Base-by-base conservation (phyloP, 1,284 basidiomycete species). In the Marasmius oreades region DNA sequence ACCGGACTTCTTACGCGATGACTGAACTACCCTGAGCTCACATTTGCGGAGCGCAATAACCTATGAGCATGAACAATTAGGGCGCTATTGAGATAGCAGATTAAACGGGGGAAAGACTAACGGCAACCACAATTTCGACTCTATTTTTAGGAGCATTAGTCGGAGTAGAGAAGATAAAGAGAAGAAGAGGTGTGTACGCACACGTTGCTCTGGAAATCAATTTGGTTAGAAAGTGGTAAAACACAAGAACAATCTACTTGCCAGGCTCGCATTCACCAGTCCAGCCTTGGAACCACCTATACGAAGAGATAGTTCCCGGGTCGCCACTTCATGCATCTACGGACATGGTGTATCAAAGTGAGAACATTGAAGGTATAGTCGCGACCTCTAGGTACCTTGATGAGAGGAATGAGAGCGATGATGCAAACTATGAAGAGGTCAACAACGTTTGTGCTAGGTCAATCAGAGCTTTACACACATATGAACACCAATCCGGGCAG, bases 11-110 rank as follows among this genome's bases (percentile, higher is more conserved):
- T 70, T 63, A 87, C 88, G 66, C 10, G 88, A 82, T 11, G 88
- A 86, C 67, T 95, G 93, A 1, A 95, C 92, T 37, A 95, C 82
- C 54, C 85, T 81, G 24, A 95, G 79, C 67, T 95, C 88, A 62
- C 92, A 93, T 70, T 91, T 90, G 47, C 84, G 79, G 54, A 95
- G 74, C 0, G 92, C 92, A 52, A 85, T 86, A 57, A 93, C 84
- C 81, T 92, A 69, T 23, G 45, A 46, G 39, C 2, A 50, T 31
- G n/a, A 26, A 28, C 36, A 50, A 43, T 23, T n/a, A 28, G 33
- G n/a, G 34, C n/a, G 44, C 8, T 26, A 31, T 31, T 31, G 16
- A 23, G 0, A 18, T 26, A n/a, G 14, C 16, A 26, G 10, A n/a
- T 50, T 18, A 39, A 11, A 16, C 11, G 16, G n/a, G 22, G 23